phyloP scores from a whole-genome alignment of 495 filamentous ascomycete genomes.

The Penicillium angulare region DNA sequence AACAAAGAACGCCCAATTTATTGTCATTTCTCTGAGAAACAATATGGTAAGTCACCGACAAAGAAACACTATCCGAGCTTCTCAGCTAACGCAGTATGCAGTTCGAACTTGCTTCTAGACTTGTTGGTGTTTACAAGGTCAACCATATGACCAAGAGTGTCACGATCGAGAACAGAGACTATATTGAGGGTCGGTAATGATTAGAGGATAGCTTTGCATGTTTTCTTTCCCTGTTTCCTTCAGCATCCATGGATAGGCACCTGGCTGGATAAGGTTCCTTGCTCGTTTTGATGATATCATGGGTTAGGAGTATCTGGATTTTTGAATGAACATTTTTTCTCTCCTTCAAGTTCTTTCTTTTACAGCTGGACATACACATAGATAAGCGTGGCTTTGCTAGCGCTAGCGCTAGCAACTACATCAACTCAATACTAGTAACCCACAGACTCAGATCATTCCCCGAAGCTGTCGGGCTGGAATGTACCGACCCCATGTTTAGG shows the following conservation, averaged over 20 bases:
- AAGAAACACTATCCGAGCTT: not conserved
- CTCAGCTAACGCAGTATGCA: constrained; percentile 20
- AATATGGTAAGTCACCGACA: constrained; percentile 68
- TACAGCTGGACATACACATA: not conserved
- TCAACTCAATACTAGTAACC: not conserved
- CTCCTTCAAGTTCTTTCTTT: not conserved
- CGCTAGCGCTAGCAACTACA: too few relatives aligned
- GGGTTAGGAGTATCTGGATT: constrained; percentile 22
- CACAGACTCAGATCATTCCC: not conserved
- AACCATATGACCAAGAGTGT: constrained; percentile 99
- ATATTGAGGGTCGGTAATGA: constrained; percentile 55
- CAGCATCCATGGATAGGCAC: constrained; percentile 21
- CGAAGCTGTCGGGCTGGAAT: not conserved
- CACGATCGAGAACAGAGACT: constrained; percentile 90
- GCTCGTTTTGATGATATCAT: constrained; percentile 31
- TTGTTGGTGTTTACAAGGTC: constrained; percentile 98
- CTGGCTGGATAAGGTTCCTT: constrained; percentile 21
- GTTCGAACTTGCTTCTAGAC: constrained; percentile 90
- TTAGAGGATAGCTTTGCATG: constrained; percentile 8
- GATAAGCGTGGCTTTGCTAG: too few relatives aligned
- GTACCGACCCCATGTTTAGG: not conserved
- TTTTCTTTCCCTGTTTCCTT: constrained; percentile 11
- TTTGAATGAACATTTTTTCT: constrained; percentile 17
- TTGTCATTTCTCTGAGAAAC: constrained; percentile 95
- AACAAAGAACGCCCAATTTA: constrained; percentile 98